A percentile compares a stretch with the other conserved stretches of the same genome.
phyloP scores from a whole-genome alignment of 768 basidiomycete species.

The Boletus patriciae region DNA sequence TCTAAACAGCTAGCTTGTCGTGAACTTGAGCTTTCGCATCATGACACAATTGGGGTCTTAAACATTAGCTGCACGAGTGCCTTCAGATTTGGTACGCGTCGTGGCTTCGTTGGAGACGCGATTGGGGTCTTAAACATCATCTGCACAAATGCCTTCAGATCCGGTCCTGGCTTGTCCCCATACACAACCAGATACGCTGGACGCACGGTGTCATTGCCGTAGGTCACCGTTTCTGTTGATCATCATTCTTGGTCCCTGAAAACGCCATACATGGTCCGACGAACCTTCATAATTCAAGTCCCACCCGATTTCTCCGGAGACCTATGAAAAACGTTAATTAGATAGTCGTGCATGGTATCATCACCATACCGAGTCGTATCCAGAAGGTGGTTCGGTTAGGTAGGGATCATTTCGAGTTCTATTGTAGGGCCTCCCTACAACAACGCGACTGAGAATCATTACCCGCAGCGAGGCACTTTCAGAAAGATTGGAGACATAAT shows the following conservation, averaged over 20 bases:
- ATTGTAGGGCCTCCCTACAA: constrained; percentile 58
- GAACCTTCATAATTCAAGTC: constrained; percentile 60
- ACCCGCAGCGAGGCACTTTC: constrained; percentile 46
- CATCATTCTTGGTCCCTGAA: background rate
- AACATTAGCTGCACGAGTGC: no score
- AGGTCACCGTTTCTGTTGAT: constrained; percentile 59
- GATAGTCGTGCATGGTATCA: constrained; percentile 5
- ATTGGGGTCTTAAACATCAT: constrained; percentile 35
- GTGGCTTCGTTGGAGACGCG: no score
- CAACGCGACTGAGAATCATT: constrained; percentile 58
- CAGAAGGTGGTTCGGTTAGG: constrained; percentile 51
- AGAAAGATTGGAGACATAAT: constrained; percentile 51
- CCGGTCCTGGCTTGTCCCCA: constrained; percentile 33
- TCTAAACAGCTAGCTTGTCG: no score
- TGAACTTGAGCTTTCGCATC: background rate
- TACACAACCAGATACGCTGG: constrained; percentile 69
- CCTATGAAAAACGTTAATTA: constrained; percentile 35
- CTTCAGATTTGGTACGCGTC: no score
- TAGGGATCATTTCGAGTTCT: constrained; percentile 49
- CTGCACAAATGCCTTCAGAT: constrained; percentile 29
- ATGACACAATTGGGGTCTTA: no score
- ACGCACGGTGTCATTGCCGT: constrained; percentile 63
- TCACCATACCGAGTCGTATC: constrained; percentile 56
- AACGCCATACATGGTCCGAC: background rate
- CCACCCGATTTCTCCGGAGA: constrained; percentile 59